These are phyloP conservation scores for Entoloma clypeatum DNA, from an alignment of 1,284 basidiomycete species.

Conservation along the genomic window DNA sequence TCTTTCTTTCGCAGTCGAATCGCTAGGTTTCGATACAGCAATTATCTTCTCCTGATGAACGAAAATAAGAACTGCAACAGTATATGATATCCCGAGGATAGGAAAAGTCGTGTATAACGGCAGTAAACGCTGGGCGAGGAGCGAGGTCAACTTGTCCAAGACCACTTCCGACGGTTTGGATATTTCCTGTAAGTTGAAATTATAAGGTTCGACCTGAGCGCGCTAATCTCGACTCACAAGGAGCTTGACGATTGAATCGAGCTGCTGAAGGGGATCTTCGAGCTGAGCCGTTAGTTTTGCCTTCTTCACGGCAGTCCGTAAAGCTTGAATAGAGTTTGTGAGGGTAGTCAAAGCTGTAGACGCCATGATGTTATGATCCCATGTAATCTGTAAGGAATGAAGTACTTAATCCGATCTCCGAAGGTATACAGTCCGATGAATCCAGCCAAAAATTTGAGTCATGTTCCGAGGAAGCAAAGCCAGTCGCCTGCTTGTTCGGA, in stretches of 20 bases:
- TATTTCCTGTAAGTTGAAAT: constrained; percentile 10
- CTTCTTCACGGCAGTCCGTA: constrained; percentile 16
- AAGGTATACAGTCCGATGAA: too few species aligned
- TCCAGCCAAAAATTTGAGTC: too few species aligned
- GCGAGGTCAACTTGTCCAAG: constrained; percentile 14
- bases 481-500: too few species aligned
- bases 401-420: too few species aligned
- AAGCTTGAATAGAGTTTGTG: constrained; percentile 7
- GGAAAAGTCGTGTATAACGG: constrained; percentile 21
- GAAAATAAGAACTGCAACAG: constrained; percentile 15
- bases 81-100: constrained; percentile 18
- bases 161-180: constrained; percentile 11
- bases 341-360: not conserved
- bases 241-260: constrained; percentile 18
- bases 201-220: not conserved
- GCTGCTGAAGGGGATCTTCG: constrained; percentile 16
- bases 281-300: constrained; percentile 13
- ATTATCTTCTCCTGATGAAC: constrained; percentile 15
- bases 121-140: constrained; percentile 20
- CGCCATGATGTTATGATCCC: not conserved
- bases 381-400: not conserved
- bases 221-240: constrained; percentile 12
- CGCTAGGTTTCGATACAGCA: not conserved
- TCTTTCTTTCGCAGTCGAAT: constrained; percentile 2
- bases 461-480: too few species aligned